These are phyloP conservation scores for Talaromyces sp. DNA, from an alignment of 2,329 filamentous ascomycete species.

Conservation along the genomic window DNA sequence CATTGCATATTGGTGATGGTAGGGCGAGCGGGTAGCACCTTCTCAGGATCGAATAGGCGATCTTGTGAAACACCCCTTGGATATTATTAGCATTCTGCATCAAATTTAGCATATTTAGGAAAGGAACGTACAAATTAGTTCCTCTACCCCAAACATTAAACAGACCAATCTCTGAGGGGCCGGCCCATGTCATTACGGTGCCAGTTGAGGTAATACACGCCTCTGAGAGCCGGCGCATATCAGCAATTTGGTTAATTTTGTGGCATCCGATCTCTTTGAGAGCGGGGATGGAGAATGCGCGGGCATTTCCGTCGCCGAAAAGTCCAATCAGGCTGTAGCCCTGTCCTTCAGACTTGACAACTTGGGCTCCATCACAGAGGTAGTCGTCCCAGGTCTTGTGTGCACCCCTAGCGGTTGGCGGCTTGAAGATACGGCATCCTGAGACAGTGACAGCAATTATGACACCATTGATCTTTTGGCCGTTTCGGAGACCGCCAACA, in stretches of 20 bases:
- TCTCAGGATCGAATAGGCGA: conserved; percentile 74
- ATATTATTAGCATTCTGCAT: conserved; percentile 23
- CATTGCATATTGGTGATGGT: conserved; percentile 96
- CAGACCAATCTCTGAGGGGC: conserved; percentile 80
- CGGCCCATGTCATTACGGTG: conserved; percentile 83
- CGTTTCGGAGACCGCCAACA: conserved; percentile 76
- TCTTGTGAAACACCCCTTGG: conserved; percentile 61
- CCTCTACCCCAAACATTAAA: conserved; percentile 84
- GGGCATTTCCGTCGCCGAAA: conserved; percentile 78
- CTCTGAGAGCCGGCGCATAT: conserved; percentile 70
- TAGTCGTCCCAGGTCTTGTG: conserved; percentile 84
- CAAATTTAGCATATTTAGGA: neutral
- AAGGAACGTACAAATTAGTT: conserved; percentile 59
- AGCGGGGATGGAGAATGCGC: conserved; percentile 83
- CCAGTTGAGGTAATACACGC: conserved; percentile 75
- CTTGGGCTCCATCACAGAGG: conserved; percentile 77
- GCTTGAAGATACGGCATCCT: conserved; percentile 85
- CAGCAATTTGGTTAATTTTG: conserved; percentile 67
- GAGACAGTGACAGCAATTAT: conserved; percentile 74
- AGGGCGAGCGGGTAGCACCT: conserved; percentile 74
- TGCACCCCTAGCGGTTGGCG: conserved; percentile 82
- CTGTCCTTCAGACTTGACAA: conserved; percentile 73
- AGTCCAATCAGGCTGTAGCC: conserved; percentile 80
- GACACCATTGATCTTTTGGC: conserved; percentile 75
- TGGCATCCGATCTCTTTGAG: conserved; percentile 79